These are phyloP conservation scores for Hysterangium stoloniferum DNA, from an alignment of 768 basidiomycete genomes.

Conservation along the genomic window DNA sequence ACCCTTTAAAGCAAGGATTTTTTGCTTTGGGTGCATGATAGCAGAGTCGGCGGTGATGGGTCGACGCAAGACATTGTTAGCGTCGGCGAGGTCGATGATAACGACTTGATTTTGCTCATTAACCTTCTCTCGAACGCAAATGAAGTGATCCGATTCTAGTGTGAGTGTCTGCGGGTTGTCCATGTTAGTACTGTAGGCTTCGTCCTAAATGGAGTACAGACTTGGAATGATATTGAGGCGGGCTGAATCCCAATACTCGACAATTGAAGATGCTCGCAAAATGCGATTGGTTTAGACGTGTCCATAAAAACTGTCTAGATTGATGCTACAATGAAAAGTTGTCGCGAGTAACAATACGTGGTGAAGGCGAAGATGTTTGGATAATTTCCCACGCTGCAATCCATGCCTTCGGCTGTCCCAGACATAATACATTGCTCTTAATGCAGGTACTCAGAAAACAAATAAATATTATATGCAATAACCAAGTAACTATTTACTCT, in stretches of 20 bases:
- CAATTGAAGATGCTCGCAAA: constrained; percentile 89
- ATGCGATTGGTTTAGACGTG: constrained; percentile 65
- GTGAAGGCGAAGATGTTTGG: constrained; percentile 2
- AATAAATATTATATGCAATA: constrained; percentile 15
- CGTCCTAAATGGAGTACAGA: constrained; percentile 30
- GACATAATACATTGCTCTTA: background rate
- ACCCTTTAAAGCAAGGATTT: constrained; percentile 95
- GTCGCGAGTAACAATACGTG: background rate
- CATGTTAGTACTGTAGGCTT: background rate
- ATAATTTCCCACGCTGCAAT: background rate
- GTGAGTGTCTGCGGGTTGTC: constrained; percentile 63
- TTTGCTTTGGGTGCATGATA: constrained; percentile 95
- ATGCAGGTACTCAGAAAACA: background rate
- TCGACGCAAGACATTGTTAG: constrained; percentile 92
- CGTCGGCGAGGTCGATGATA: constrained; percentile 95
- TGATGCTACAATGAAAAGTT: background rate
- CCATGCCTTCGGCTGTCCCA: background rate
- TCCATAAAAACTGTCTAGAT: constrained; percentile 5
- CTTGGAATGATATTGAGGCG: constrained; percentile 95
- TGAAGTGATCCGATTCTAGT: constrained; percentile 95
- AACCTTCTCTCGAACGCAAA: constrained; percentile 94
- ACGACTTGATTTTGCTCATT: constrained; percentile 96
- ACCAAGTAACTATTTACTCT: constrained; percentile 36
- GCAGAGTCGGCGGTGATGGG: constrained; percentile 98
- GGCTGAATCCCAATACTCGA: constrained; percentile 95